Conservation (phyloP, 345 rosid genomes). For the Gossypium sturtianum region DNA sequence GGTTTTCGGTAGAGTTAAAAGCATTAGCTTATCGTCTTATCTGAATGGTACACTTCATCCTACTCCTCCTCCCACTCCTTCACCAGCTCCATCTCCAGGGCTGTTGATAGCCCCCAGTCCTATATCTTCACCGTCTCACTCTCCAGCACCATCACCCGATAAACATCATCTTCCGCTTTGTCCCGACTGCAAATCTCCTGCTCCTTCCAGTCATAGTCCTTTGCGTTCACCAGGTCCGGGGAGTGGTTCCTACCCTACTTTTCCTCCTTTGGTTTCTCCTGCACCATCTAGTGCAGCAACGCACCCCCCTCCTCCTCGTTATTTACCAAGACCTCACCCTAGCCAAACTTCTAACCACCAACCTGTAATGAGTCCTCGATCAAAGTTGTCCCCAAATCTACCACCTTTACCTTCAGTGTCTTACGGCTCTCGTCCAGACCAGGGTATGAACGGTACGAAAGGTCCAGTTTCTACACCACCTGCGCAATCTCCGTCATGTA, state of each 20-base stretch:
- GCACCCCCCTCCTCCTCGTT: conserved; percentile 24
- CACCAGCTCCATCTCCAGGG: conserved; percentile 43
- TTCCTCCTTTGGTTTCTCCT: conserved; percentile 16
- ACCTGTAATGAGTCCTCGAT: conserved; percentile 22
- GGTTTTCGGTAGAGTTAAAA: conserved; percentile 69
- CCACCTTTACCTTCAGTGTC: conserved; percentile 34
- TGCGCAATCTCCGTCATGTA: conserved; percentile 36
- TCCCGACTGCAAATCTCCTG: conserved; percentile 11
- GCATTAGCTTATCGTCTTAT: conserved; percentile 51
- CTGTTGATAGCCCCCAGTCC: conserved; percentile 26
- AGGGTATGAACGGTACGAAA: conserved; percentile 13
- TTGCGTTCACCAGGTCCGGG: conserved; percentile 14
- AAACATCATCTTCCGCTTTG: conserved; percentile 16
- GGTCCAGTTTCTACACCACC: conserved; percentile 23
- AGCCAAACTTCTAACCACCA: conserved; percentile 22
- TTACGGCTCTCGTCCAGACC: conserved; percentile 16
- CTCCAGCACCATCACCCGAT: conserved; percentile 31
- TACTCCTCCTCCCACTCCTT: conserved; percentile 39
- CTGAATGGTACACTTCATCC: conserved; percentile 30
- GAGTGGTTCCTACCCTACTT: conserved; percentile 6
- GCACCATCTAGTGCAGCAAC: conserved; percentile 21
- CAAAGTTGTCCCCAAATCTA: conserved; percentile 20
- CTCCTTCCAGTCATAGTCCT: conserved; percentile 4
- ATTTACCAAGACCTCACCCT: conserved; percentile 25
- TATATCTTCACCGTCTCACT: conserved; percentile 21